phyloP scores from a whole-genome alignment of 495 filamentous ascomycete genomes.

The Mycothermus thermophilus region DNA sequence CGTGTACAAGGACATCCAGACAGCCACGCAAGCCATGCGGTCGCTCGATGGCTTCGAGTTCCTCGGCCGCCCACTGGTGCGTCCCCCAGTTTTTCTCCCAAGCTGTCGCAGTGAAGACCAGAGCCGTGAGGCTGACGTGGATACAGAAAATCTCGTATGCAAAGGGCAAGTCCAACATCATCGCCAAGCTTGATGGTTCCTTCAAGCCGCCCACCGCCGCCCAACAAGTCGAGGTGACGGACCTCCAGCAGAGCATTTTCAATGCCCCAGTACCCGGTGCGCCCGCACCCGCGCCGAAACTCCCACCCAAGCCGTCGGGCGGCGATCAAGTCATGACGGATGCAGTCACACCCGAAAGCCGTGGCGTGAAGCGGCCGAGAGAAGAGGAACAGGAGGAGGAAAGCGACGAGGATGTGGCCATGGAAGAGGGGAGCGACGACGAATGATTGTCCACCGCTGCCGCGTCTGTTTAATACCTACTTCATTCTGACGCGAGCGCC shows the following conservation, averaged over 20 bases:
- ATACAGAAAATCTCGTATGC: conserved; percentile 77
- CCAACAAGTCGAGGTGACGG: conserved; percentile 47
- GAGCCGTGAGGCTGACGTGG: too few relatives aligned
- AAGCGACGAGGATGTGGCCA: conserved; percentile 52
- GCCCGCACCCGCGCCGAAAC: conserved; percentile 27
- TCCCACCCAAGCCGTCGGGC: conserved; percentile 27
- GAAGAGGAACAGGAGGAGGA: conserved; percentile 44
- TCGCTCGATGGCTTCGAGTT: conserved; percentile 77
- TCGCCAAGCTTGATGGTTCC: conserved; percentile 83
- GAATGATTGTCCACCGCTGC: conserved; percentile 23
- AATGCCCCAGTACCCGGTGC: conserved; percentile 45
- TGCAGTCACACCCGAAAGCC: conserved; percentile 28
- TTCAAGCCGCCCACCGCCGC: conserved; percentile 49
- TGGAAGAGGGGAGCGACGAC: conserved; percentile 57
- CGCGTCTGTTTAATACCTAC: not conserved
- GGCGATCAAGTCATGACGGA: conserved; percentile 31
- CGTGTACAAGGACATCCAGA: conserved; percentile 73
- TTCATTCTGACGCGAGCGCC: conserved; percentile 22
- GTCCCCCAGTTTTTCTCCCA: too few relatives aligned
- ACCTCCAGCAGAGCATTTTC: conserved; percentile 73
- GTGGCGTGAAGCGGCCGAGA: conserved; percentile 52
- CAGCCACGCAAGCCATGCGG: conserved; percentile 80
- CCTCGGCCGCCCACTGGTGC: conserved; percentile 74
- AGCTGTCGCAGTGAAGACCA: too few relatives aligned
- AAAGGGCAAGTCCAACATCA: conserved; percentile 68